Base-by-base conservation (phyloP, 805 yeast species). In the Lachancea sp. region DNA sequence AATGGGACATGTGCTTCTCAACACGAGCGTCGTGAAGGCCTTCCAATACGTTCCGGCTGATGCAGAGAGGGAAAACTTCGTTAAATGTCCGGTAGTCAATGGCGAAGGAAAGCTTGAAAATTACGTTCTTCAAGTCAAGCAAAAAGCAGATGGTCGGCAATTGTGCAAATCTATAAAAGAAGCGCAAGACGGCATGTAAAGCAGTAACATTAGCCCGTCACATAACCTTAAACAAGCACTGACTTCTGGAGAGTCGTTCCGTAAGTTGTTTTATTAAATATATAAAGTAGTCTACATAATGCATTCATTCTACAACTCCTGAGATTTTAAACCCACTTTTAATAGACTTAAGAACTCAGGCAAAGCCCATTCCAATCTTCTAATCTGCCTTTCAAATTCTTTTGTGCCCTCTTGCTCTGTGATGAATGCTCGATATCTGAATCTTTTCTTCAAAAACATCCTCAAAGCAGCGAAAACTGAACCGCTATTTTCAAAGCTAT, bases 1-100 rank as follows among this genome's bases (percentile, higher is more conserved):
- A 25, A 81, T 88, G 33, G 82, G 84, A 33, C 77, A 95, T 54
- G 81, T 89, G 13, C 63, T 91, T 38, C 66, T 91, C 48, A 91
- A 91, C 60, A 70, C 80, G 12, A 65, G 71, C n/a, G 63, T 89
- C 10, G 69, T 76, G 9, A 74, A 74, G 43, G 77, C 76, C 41
- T 68, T 87, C 47, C 69, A 69, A 1, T 90, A 88, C 60, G 69
- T 74, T 10, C 70, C 76, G 2, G 68, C 79, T 36, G 54, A 65
- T 15, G 54, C 59, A 46, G 81, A 91, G 40, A 75, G 81, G 60
- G 82, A 86, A 26, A 77, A 80, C 26, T 65, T 78, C 52, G 79
- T 89, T 12, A 74, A 82, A 51, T 69, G 88, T 27, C 86, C 95
- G 2, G 75, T 75, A 12, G 72, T 85, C 26, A 74, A 73, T 29